Evolutionary conservation across 352 stramenopile species (phyloP), one percentile per base, ranked within the genome.

Genomic region (Phytophthora agathidicida): DNA sequence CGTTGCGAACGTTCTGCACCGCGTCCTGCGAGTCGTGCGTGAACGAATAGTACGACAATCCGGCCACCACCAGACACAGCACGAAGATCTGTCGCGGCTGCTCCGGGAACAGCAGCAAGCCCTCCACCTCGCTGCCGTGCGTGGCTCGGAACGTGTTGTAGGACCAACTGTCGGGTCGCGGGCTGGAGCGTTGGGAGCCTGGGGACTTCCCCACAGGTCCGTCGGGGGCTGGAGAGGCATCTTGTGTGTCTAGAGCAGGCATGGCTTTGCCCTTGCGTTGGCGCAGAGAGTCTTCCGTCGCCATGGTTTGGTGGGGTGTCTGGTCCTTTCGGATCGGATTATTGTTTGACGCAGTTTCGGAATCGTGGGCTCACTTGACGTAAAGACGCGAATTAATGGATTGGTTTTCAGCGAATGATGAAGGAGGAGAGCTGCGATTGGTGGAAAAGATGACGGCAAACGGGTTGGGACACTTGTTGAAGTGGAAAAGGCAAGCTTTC

Each of bases 11-110:
- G 44, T 91, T 91, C 46, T 86, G 63, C 11, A 63, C 68, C 13
- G 76, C n/a, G 46, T 93, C 77, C 54, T 83, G 56, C 31, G 83
- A 86, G 36, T 94, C 80, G 68, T 90, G 80, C 31, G 81, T 91
- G 71, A 91, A 93, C 45, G 86, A 91, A 46, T 90, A 92, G 67
- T 89, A 87, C 23, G 81, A 87, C 35, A 93, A 78, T n/a, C 68
- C 79, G 2, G 60, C 33, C 2, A 90, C 73, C 7, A 90, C 75
- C 11, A 81, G 28, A 5, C 72, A 35, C 5, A 94, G 74, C 43
- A 94, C 83, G n/a, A 86, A 46, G 30, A 94, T 67, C 61, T 94
- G 85, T 5, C 85, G 85, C 35, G 85, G 85, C 65, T 93, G 68
- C 53, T 94, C 85, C 9, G 76, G 78, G 67, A 92, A 94, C 7